These are phyloP conservation scores for Bisporella sp. DNA, from an alignment of 2,329 filamentous ascomycete genomes.

Conservation along the genomic window DNA sequence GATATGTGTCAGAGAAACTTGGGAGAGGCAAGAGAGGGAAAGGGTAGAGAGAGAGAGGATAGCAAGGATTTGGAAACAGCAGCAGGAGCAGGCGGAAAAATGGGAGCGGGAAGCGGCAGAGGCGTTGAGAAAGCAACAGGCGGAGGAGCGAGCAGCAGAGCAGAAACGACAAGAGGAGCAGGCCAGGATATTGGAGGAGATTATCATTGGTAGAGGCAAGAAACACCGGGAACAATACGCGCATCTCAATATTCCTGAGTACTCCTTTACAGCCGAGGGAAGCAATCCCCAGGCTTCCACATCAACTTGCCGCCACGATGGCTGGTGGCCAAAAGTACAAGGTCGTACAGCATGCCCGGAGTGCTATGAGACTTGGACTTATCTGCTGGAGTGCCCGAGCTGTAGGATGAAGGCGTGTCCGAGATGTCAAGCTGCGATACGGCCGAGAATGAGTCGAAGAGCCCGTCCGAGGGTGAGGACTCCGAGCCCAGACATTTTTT, in stretches of 20 bases:
- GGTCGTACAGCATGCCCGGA: conserved; percentile 10
- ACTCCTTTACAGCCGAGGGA: not conserved
- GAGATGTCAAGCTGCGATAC: conserved; percentile 12
- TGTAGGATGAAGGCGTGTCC: conserved; percentile 17
- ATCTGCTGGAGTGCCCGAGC: conserved; percentile 16
- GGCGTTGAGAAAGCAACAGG: conserved; percentile 8
- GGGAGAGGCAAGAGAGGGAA: conserved; percentile 3
- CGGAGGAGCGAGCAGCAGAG: conserved; percentile 9
- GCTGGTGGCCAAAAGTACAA: conserved; percentile 18
- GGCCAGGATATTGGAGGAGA: conserved; percentile 1
- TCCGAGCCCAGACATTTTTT: too few species aligned
- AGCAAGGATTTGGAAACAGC: conserved; percentile 6
- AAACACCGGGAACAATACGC: not conserved
- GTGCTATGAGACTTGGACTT: conserved; percentile 10
- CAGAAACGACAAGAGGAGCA: conserved; percentile 9
- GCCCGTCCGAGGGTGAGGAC: too few species aligned
- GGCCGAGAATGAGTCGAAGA: conserved; percentile 1
- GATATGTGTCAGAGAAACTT: conserved; percentile 8
- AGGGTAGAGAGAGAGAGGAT: conserved; percentile 2
- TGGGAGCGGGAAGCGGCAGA: conserved; percentile 10
- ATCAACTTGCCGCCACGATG: conserved; percentile 10
- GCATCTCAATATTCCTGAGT: not conserved
- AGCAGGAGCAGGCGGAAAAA: conserved; percentile 9
- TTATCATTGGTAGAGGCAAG: not conserved
- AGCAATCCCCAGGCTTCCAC: too few species aligned